Evolutionary conservation across 148 eudicot genomes (phyloP).

Genomic region (Suaeda aralocaspica): DNA sequence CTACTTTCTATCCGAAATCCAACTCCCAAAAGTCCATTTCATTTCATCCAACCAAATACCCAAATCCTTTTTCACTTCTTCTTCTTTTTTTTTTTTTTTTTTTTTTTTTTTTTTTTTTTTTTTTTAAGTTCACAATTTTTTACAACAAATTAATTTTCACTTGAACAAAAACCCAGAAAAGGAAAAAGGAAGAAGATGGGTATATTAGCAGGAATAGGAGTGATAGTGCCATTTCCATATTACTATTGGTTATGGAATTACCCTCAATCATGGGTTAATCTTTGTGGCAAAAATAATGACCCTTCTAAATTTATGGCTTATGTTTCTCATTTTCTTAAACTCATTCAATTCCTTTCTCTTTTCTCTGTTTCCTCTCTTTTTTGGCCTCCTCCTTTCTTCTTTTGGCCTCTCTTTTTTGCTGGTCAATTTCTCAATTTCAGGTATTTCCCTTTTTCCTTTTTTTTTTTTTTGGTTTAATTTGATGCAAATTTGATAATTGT

Average conservation of each 20-base stretch:
- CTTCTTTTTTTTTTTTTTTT: no score
- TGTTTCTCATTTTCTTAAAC: slow-evolving; percentile 67
- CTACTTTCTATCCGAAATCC: not conserved
- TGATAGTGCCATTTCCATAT: slow-evolving; percentile 70
- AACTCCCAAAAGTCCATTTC: no score
- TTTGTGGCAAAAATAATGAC: slow-evolving; percentile 65
- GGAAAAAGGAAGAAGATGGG: slow-evolving; percentile 35
- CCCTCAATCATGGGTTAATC: slow-evolving; percentile 78
- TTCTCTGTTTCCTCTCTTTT: slow-evolving; percentile 63
- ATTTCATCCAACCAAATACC: no score
- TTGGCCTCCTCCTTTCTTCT: slow-evolving; percentile 87
- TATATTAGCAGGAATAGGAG: slow-evolving; percentile 61
- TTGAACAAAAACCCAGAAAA: not conserved
- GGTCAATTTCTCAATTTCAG: slow-evolving; percentile 99
- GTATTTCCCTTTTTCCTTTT: slow-evolving; percentile 13
- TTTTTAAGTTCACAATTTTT: not conserved
- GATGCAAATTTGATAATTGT: not conserved
- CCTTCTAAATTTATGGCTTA: slow-evolving; percentile 71
- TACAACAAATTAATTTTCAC: not conserved
- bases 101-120: no score
- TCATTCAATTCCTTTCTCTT: slow-evolving; percentile 73
- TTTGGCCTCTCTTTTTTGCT: slow-evolving; percentile 80
- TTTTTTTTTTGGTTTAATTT: not conserved
- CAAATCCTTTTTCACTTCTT: no score
- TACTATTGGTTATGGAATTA: slow-evolving; percentile 73